A percentile compares a stretch with the other conserved stretches of the same genome.
Conservation (phyloP, 306 rosid species). For the Amphicarpaea edgeworthii region DNA sequence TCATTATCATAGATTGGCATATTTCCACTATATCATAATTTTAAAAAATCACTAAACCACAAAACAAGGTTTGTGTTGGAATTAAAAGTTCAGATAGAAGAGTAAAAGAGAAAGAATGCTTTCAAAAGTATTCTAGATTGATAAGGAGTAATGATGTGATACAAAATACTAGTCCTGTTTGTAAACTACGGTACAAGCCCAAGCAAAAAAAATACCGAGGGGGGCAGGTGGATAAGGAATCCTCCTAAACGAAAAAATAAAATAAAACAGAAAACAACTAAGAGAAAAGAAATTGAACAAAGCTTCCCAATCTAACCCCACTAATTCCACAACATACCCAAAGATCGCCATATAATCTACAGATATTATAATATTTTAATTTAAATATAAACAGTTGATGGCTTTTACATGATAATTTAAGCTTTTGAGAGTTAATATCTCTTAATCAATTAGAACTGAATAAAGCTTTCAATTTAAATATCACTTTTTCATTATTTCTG, state of each 20-base stretch:
- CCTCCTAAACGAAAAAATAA: background rate
- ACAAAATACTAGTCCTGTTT: constrained; percentile 4
- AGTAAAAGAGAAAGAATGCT: background rate
- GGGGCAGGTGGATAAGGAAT: background rate
- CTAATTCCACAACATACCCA: background rate
- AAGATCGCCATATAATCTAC: background rate
- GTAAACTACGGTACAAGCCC: background rate
- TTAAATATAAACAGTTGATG: background rate
- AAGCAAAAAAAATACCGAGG: background rate
- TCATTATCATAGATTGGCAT: background rate
- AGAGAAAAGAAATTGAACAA: background rate
- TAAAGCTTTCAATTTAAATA: constrained; percentile 20
- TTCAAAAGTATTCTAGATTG: background rate
- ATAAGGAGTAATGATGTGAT: background rate
- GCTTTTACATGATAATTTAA: background rate
- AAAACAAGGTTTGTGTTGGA: background rate
- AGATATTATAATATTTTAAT: background rate
- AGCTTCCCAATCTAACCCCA: background rate
- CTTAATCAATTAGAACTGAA: constrained; percentile 4
- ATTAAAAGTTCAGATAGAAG: background rate
- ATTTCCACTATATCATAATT: constrained; percentile 13
- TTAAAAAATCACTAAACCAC: background rate
- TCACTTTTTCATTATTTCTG: background rate
- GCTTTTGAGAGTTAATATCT: background rate
- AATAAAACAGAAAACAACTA: background rate